Evolutionary conservation across 257 asterid genomes (phyloP), one percentile per base, ranked within the genome.

Genomic region (Solanum tarijense): DNA sequence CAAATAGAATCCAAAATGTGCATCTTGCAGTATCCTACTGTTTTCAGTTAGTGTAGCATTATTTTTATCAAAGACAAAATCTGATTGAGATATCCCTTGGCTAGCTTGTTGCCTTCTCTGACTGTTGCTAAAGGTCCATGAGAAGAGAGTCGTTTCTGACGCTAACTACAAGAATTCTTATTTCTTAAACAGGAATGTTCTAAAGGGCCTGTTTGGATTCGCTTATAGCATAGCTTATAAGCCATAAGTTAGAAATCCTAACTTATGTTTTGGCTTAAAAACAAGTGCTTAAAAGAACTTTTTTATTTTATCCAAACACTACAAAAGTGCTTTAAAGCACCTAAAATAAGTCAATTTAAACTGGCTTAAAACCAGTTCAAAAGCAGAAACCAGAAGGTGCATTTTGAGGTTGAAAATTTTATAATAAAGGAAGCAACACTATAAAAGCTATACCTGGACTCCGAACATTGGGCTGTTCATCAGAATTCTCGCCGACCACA

Each of bases 401-500:
- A 23, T 6, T 5, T 27, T 71, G 39, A 48, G 52, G 48, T 18
- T 36, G 39, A 78, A 27, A 85, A 66, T 84, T 85, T 23, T 39
- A 41, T 60, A 71, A 29, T 74, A 39, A 74, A 12, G 10, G 52
- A 74, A 74, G 52, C 6, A 79, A 81, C 72, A 72, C 14, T 32
- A 38, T 34, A 87, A 72, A 85, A 89, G 60, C 34, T 86, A 88
- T 89, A 97, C 98, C 98, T 88, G 95, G 91, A 36, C 90, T 72
- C 60, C 89, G 92, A 90, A 74, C 72, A 91, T 65, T 91, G 85
- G 91, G 94, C 87, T 88, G 94, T 87, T 94, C 99, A 71, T 97
- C 99, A 5, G 96, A 87, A 66, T 92, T 92, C 29, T 97, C 99
- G 36, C 98, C 96, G 88, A 90, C 99, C 65, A 89, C 99, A 92